These are phyloP conservation scores for Reticulascus tulasneorum DNA, from an alignment of 2,329 filamentous ascomycete species.

Conservation along the genomic window DNA sequence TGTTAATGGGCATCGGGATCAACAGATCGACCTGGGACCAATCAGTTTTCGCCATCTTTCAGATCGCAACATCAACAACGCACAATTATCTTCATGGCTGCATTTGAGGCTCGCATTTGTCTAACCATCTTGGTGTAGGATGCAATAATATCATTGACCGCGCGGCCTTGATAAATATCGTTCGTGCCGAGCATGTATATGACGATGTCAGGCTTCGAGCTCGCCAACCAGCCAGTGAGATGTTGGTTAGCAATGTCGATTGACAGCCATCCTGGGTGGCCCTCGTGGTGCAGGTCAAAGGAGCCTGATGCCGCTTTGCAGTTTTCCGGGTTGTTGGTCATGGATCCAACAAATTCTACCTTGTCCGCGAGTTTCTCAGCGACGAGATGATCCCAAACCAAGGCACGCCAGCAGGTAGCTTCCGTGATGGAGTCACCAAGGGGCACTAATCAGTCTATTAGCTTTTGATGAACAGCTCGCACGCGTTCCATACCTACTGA, in stretches of 20 bases:
- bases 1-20: slow-evolving; percentile 29
- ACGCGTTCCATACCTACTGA: slow-evolving; percentile 7
- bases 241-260: slow-evolving; percentile 39
- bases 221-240: slow-evolving; percentile 32
- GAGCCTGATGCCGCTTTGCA: slow-evolving; percentile 26
- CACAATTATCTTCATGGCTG: slow-evolving; percentile 36
- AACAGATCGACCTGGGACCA: slow-evolving; percentile 30
- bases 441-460: slow-evolving; percentile 15
- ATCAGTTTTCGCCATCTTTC: not conserved
- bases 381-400: slow-evolving; percentile 35
- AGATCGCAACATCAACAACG: slow-evolving; percentile 5
- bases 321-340: slow-evolving; percentile 31
- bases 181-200: slow-evolving; percentile 44
- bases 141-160: slow-evolving; percentile 28
- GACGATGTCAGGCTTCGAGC: slow-evolving; percentile 35
- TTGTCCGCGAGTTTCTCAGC: slow-evolving; percentile 26
- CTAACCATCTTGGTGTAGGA: slow-evolving; percentile 36
- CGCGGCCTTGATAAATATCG: slow-evolving; percentile 29
- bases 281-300: slow-evolving; percentile 38
- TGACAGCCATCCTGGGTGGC: slow-evolving; percentile 38
- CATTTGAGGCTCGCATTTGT: slow-evolving; percentile 31
- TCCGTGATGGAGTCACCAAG: slow-evolving; percentile 42
- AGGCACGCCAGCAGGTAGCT: slow-evolving; percentile 39
- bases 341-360: slow-evolving; percentile 38
- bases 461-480: too few relatives aligned